Base-by-base conservation (phyloP, 495 filamentous ascomycete genomes). In the Aspergillus ellipticus region DNA sequence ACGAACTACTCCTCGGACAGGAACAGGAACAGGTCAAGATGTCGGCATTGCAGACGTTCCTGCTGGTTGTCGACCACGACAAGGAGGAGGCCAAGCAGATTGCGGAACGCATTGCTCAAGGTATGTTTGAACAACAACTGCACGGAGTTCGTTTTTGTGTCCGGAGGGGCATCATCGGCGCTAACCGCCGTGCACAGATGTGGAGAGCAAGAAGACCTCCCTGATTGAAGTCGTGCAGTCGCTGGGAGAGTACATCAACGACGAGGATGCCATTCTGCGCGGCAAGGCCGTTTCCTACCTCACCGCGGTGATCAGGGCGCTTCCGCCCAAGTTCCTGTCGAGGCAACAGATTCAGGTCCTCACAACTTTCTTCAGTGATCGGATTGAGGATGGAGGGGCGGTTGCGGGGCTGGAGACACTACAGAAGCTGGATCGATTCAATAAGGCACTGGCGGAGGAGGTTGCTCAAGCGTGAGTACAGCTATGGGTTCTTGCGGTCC, bases 221-320 rank as follows among this genome's bases (percentile, higher is more conserved):
- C 70, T 90, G 17, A 76, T 90, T 46, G 82, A 85, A 37, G 68
- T 88, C 31, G 82, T 90, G 15, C 82, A 88, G 64, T 82, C 81
- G 11, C 71, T 90, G 22, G 84, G 81, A 10, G 83, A 87, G 68
- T 88, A 88, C 51, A 77, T 90, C 55, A 88, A 87, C 49, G 81
- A 87, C 60, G 86, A 89, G 54, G 86, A 90, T 66, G 74, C 74
- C 41, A 77, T 79, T 24, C 65, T 85, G 21, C 79, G 87, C 7
- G 77, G 83, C 19, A 88, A 85, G 71, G 83, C 85, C 0, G 79
- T 90, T 57, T 79, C 81, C 31, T 90, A 85, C 66, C 79, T 90
- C 35, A 82, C 86, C 2, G 79, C 84, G 26, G 80, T 89, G 42
- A 80, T 90, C 52, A 74, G 69, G 49, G 73, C 73, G 24, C 65